phyloP scores from a whole-genome alignment of 495 filamentous ascomycete genomes.

The Neurospora cerealis region DNA sequence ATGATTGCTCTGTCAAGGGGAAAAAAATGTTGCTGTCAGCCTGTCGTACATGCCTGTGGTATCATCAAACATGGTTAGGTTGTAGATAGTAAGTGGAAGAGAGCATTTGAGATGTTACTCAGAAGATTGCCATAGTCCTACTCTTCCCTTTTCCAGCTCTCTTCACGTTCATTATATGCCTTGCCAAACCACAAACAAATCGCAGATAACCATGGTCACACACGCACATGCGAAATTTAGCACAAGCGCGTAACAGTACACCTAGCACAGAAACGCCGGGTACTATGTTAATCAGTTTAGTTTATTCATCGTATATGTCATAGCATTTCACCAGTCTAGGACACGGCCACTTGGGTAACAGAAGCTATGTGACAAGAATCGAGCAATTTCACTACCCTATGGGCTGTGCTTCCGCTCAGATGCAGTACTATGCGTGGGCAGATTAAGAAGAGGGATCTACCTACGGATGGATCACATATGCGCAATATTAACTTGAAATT shows the following conservation, averaged over 20 bases:
- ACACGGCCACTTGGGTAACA: background rate
- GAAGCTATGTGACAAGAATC: background rate
- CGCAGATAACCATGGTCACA: background rate
- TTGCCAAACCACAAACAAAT: background rate
- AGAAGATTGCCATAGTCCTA: background rate
- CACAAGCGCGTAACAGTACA: background rate
- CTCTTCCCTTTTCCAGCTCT: background rate
- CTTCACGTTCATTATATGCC: background rate
- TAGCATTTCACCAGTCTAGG: background rate
- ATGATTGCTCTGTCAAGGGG: background rate
- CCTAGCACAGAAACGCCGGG: background rate
- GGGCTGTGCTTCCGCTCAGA: background rate
- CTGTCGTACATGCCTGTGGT: background rate
- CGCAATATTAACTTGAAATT: background rate
- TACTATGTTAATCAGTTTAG: background rate
- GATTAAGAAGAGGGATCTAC: background rate
- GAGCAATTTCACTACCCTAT: background rate
- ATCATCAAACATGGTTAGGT: background rate
- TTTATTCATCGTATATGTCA: background rate
- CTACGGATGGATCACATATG: background rate
- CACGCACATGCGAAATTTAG: background rate
- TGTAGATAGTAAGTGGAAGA: background rate
- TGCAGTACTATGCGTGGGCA: background rate
- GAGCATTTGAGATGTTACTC: background rate
- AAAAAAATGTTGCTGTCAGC: background rate